Conservation (phyloP, 2,329 filamentous ascomycete species). For the Hypoxylon sp. region DNA sequence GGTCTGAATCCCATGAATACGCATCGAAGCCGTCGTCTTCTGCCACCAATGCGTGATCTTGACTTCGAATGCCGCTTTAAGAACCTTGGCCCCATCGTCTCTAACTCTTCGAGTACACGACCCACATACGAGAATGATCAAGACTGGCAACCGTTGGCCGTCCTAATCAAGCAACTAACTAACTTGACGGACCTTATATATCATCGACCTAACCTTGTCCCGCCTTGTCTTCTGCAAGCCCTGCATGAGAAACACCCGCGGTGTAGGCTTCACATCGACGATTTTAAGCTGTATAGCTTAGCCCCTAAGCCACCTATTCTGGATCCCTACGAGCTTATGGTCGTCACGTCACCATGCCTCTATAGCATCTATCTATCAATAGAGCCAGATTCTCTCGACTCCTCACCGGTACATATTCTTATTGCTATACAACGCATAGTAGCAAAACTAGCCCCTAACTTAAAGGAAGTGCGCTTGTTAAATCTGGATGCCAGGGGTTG, state of each 20-base stretch:
- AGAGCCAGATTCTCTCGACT: too few relatives aligned
- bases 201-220: constrained; percentile 13
- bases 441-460: constrained; percentile 20
- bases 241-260: constrained; percentile 15
- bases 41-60: background rate
- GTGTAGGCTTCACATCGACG: constrained; percentile 27
- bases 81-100: background rate
- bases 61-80: constrained; percentile 11
- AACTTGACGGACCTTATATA: constrained; percentile 17
- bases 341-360: constrained; percentile 26
- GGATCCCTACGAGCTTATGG: constrained; percentile 14
- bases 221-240: constrained; percentile 12
- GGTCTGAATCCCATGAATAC: background rate
- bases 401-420: background rate
- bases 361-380: constrained; percentile 20
- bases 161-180: constrained; percentile 12
- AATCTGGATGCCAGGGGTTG: background rate
- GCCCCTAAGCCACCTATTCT: background rate
- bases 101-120: background rate
- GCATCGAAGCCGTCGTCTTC: background rate
- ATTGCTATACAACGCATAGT: constrained; percentile 7
- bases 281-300: constrained; percentile 13
- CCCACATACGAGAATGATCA: background rate
- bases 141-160: constrained; percentile 19
- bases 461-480: constrained; percentile 17